Evolutionary conservation across 2,329 filamentous ascomycete species (phyloP).

Genomic region (Leptographium flavum): DNA sequence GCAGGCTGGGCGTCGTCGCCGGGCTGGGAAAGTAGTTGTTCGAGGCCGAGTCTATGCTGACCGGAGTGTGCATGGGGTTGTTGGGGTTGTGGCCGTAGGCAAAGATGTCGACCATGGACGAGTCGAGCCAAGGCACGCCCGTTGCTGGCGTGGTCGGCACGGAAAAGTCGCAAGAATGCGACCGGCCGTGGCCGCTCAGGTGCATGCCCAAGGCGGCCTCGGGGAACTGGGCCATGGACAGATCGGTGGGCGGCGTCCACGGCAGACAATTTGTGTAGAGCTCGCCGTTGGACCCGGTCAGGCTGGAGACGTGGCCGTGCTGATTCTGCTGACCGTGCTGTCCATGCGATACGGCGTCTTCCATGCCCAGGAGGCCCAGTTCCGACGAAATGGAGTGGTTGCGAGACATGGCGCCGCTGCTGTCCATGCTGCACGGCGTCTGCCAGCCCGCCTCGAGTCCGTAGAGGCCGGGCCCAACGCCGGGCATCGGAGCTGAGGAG

Average conservation of each 20-base stretch:
- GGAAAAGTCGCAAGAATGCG: constrained; percentile 19
- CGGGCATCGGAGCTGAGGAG: constrained; percentile 5
- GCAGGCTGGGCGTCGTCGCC: constrained; percentile 21
- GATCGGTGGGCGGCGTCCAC: constrained; percentile 25
- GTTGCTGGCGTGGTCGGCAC: constrained; percentile 8
- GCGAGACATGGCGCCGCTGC: constrained; percentile 16
- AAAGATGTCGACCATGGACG: constrained; percentile 16
- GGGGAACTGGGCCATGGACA: constrained; percentile 18
- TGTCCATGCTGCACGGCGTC: constrained; percentile 22
- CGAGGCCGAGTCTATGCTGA: constrained; percentile 16
- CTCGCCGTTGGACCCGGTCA: constrained; percentile 12
- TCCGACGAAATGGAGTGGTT: constrained; percentile 21
- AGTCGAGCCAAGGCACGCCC: constrained; percentile 7
- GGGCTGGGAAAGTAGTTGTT: constrained; percentile 26
- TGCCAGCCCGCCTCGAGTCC: constrained; percentile 24
- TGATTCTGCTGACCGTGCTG: no score
- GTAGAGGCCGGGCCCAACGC: constrained; percentile 19
- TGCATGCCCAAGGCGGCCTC: constrained; percentile 21
- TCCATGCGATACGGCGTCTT: constrained; percentile 15
- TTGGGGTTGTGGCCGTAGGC: constrained; percentile 17
- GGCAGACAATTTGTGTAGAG: constrained; percentile 23
- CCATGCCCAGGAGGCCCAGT: constrained; percentile 17
- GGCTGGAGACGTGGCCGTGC: neutral
- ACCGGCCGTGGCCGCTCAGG: constrained; percentile 12
- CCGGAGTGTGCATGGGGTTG: constrained; percentile 19